Evolutionary conservation across 495 filamentous ascomycete genomes (phyloP), one percentile per base, ranked within the genome.

Genomic region (Hypoxylon cercidicola): DNA sequence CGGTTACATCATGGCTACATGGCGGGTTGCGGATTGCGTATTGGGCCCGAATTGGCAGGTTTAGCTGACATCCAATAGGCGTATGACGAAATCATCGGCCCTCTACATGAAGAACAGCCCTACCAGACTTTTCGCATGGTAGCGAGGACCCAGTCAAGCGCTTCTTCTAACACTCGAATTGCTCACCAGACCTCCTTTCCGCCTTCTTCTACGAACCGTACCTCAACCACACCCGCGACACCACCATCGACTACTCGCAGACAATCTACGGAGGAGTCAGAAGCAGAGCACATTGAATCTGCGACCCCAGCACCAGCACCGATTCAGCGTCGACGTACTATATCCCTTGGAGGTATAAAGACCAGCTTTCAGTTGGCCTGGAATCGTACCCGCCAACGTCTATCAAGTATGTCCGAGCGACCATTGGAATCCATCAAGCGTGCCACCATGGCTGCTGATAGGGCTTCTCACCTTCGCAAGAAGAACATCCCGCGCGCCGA

Each of bases 401-500:
- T n/a, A n/a, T 86, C 1, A 85, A 83, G 50, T 67, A 84, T 81
- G 74, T 82, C 80, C n/a, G 79, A 86, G 51, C 69, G 84, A 10
- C 89, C 89, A 0, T 80, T 92, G 10, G 86, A 87, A 44, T 78
- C 85, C 54, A 76, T 92, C 52, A 79, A 77, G 44, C 78, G 79
- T 3, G 84, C 90, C 9, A 74, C 75, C 25, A 88, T 84, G 50
- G 75, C 78, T n/a, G 89, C 90, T 4, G 67, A 90, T 56, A 84
- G 86, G 15, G 74, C 84, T 2, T 86, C 83, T 0, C 87, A 89
- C 70, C 81, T 90, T 1, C 72, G 84, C 7, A 85, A 84, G 61
- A 86, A 82, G 49, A 85, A 85, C 50, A 79, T 89, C 10, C 87
- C 90, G 13, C 84, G 87, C 28, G 78, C 91, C 0, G 95, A 99